Percentiles rank a stretch among this genome's conserved stretches.
Conservation (phyloP, 352 stramenopile genomes). For the Globisporangium cystogenes region DNA sequence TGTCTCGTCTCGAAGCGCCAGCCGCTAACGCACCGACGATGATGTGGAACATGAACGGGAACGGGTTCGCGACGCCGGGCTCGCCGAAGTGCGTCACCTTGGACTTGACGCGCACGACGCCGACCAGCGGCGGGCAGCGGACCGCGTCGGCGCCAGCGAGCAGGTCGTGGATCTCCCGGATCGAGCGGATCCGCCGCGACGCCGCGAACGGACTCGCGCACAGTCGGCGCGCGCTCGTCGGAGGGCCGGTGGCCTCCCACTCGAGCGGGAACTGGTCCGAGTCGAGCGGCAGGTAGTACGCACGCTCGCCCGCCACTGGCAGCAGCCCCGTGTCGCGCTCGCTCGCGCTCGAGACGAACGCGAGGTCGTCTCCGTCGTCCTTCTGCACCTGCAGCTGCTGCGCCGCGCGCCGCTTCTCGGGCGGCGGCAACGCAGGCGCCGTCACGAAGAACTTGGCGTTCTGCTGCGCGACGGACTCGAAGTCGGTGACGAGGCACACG, state of each 20-base stretch:
- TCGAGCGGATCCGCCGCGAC: slow-evolving; percentile 11
- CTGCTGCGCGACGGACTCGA: slow-evolving; percentile 2
- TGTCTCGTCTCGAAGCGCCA: too few species aligned
- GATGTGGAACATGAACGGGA: slow-evolving; percentile 67
- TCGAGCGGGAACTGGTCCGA: slow-evolving; percentile 51
- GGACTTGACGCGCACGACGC: slow-evolving; percentile 55
- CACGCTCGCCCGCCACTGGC: slow-evolving; percentile 33
- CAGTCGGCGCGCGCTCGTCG: slow-evolving; percentile 4
- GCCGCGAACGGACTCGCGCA: slow-evolving; percentile 22
- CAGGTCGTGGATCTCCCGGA: slow-evolving; percentile 18
- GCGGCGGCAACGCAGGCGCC: background rate
- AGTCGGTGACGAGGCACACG: slow-evolving; percentile 19
- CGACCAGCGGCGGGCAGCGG: slow-evolving; percentile 30
- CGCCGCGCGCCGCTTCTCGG: background rate
- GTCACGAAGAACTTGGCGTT: slow-evolving; percentile 5
- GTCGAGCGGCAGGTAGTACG: slow-evolving; percentile 50
- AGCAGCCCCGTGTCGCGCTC: slow-evolving; percentile 38
- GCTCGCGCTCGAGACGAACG: slow-evolving; percentile 30
- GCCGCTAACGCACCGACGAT: slow-evolving; percentile 45
- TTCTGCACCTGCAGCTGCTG: background rate
- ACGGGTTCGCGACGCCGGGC: slow-evolving; percentile 30
- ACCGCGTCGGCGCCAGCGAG: slow-evolving; percentile 1
- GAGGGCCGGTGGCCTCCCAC: slow-evolving; percentile 10
- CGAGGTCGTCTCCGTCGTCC: slow-evolving; percentile 12
- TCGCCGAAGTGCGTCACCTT: slow-evolving; percentile 40